phyloP scores from a whole-genome alignment of 768 basidiomycete genomes.

The Hirschioporus abietinus region DNA sequence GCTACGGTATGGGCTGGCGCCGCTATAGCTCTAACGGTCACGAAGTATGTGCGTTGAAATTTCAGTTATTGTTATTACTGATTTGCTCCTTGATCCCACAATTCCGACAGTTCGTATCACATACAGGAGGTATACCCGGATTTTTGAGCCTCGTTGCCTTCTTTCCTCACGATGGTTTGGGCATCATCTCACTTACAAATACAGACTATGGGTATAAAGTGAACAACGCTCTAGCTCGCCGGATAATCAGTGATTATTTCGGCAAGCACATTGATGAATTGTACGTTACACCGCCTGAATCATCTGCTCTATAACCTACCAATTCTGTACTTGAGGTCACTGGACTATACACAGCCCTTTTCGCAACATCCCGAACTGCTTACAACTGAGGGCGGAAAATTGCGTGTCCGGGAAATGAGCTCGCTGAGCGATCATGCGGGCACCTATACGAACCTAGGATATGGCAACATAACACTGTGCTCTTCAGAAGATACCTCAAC shows the following conservation, averaged over 20 bases:
- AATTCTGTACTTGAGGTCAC: background rate
- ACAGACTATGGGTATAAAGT: constrained; percentile 16
- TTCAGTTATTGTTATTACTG: background rate
- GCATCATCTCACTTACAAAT: constrained; percentile 32
- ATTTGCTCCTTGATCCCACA: background rate
- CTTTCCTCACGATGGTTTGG: constrained; percentile 31
- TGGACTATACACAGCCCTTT: constrained; percentile 11
- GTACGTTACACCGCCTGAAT: constrained; percentile 9
- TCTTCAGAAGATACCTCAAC: constrained; percentile 19
- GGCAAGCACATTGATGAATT: constrained; percentile 8
- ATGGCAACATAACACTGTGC: constrained; percentile 35
- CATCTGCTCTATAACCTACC: background rate
- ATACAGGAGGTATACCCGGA: constrained; percentile 31
- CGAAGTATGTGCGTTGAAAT: constrained; percentile 28
- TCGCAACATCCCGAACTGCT: constrained; percentile 4
- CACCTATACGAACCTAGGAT: constrained; percentile 32
- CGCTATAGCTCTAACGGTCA: constrained; percentile 34
- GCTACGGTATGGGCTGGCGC: constrained; percentile 42
- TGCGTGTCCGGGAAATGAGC: constrained; percentile 6
- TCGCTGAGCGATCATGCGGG: constrained; percentile 27
- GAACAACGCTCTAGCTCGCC: constrained; percentile 11
- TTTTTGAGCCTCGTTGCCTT: constrained; percentile 26
- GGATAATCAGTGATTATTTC: constrained; percentile 20
- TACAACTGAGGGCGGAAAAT: constrained; percentile 11
- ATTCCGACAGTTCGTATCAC: constrained; percentile 27